Evolutionary conservation across 1,284 basidiomycete genomes (phyloP).

Genomic region (Trametes polyzona): DNA sequence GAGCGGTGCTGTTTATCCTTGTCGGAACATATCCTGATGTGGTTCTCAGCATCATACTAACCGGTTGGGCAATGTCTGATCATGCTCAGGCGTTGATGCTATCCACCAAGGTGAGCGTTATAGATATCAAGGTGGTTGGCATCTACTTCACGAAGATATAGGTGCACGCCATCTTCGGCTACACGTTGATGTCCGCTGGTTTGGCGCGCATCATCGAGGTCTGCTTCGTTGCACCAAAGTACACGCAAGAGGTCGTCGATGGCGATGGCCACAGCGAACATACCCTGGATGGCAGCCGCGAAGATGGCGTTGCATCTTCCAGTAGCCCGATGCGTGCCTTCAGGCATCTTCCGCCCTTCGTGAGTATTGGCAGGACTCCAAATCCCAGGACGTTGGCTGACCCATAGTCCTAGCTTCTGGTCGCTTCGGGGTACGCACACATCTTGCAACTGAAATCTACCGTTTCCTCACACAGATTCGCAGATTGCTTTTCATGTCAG

Average conservation of each 20-base stretch:
- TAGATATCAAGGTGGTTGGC: too few relatives aligned
- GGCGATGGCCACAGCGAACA: slow-evolving; percentile 66
- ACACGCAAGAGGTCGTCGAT: slow-evolving; percentile 35
- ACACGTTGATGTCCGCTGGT: slow-evolving; percentile 87
- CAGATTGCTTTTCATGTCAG: slow-evolving; percentile 85
- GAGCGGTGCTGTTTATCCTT: slow-evolving; percentile 27
- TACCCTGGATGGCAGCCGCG: slow-evolving; percentile 53
- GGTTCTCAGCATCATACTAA: slow-evolving; percentile 73
- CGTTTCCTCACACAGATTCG: not conserved
- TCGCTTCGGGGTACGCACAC: slow-evolving; percentile 56
- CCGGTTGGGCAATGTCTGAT: slow-evolving; percentile 95
- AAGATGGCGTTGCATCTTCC: slow-evolving; percentile 28
- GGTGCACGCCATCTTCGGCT: slow-evolving; percentile 87
- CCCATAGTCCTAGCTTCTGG: slow-evolving; percentile 56
- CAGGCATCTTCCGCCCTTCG: slow-evolving; percentile 86
- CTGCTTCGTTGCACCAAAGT: slow-evolving; percentile 67
- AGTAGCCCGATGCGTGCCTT: slow-evolving; percentile 62
- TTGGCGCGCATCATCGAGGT: slow-evolving; percentile 85
- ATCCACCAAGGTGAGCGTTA: slow-evolving; percentile 67
- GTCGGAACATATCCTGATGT: not conserved
- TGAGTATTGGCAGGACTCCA: slow-evolving; percentile 44
- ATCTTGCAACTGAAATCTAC: not conserved
- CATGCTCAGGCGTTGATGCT: slow-evolving; percentile 87
- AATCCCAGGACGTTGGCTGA: not conserved
- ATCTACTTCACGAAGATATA: slow-evolving; percentile 32